phyloP scores from a whole-genome alignment of 2,329 filamentous ascomycete species.

The Didymella sp. region DNA sequence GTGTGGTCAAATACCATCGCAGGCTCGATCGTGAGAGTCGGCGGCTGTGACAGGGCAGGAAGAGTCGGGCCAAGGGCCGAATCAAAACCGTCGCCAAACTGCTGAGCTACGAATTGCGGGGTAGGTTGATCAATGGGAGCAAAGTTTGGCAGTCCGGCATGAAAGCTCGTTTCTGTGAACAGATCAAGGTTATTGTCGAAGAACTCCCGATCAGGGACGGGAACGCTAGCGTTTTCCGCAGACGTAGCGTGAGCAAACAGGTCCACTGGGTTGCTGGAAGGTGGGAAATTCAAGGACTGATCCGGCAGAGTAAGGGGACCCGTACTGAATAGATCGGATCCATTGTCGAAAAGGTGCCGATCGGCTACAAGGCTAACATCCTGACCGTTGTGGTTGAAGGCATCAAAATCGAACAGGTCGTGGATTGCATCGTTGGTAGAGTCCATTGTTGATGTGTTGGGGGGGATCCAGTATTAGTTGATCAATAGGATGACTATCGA shows the following conservation, averaged over 20 bases:
- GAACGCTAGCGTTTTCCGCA: background rate
- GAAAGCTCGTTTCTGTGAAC: background rate
- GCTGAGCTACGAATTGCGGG: background rate
- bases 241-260: background rate
- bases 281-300: background rate
- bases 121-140: background rate
- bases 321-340: background rate
- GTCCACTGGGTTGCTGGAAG: background rate
- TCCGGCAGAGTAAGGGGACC: background rate
- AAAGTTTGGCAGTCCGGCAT: background rate
- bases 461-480: background rate
- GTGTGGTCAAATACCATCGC: background rate
- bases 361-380: background rate
- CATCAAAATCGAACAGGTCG: background rate
- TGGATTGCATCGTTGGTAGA: background rate
- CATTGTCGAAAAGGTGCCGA: constrained; percentile 3
- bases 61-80: background rate
- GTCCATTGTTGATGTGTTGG: background rate
- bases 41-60: background rate
- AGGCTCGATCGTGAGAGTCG: background rate
- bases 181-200: background rate
- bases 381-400: background rate
- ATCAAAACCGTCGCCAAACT: background rate
- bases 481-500: background rate
- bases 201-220: background rate